Conservation (phyloP, 805 yeast genomes). For the Starmerella riodocensis region DNA sequence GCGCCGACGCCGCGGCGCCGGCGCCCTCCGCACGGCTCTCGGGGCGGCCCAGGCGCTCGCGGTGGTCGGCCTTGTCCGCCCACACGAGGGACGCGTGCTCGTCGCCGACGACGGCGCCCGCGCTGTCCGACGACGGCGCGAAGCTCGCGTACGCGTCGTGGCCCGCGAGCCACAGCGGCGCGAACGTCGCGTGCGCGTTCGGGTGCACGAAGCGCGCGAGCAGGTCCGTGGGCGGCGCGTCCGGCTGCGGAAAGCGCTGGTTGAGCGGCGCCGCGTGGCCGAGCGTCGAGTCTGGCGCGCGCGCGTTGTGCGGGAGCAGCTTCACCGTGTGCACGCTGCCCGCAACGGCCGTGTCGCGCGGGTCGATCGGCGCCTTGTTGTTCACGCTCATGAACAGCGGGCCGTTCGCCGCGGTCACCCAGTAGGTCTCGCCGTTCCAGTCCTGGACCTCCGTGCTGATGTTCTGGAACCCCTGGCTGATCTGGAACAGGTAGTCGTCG, state of each 20-base stretch:
- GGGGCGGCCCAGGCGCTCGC: too few species aligned
- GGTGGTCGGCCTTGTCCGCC: slow-evolving; percentile 11
- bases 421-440: slow-evolving; percentile 78
- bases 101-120: slow-evolving; percentile 29
- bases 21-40: not conserved
- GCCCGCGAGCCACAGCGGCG: slow-evolving; percentile 51
- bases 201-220: slow-evolving; percentile 30
- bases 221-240: slow-evolving; percentile 40
- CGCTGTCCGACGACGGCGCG: slow-evolving; percentile 56
- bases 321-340: slow-evolving; percentile 55
- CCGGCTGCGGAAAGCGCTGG: slow-evolving; percentile 37
- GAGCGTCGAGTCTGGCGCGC: slow-evolving; percentile 23
- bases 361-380: slow-evolving; percentile 60
- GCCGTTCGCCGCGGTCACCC: slow-evolving; percentile 45
- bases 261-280: slow-evolving; percentile 37
- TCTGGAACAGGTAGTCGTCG: slow-evolving; percentile 17
- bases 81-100: slow-evolving; percentile 18
- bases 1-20: not conserved
- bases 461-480: slow-evolving; percentile 22
- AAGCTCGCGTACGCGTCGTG: slow-evolving; percentile 37
- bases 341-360: slow-evolving; percentile 54
- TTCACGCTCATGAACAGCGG: slow-evolving; percentile 71
- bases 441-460: slow-evolving; percentile 51
- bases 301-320: slow-evolving; percentile 44
- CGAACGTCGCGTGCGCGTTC: slow-evolving; percentile 37